Evolutionary conservation across 345 rosid species (phyloP).

Genomic region (Lumnitzera littorea): DNA sequence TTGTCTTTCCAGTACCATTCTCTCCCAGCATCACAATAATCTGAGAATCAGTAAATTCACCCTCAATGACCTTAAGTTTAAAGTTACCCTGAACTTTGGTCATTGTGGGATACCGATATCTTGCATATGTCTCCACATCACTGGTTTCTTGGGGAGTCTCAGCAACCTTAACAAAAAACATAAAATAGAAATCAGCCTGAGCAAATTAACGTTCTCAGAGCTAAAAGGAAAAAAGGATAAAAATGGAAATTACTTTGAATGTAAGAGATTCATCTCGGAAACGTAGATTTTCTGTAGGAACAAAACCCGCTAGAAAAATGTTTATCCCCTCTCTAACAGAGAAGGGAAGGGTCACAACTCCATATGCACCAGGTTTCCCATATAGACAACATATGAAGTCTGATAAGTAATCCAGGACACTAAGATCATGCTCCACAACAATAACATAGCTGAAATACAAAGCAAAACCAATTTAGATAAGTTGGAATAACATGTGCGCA

Average conservation of each 20-base stretch:
- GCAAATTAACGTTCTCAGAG: not conserved
- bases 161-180: slow-evolving; percentile 57
- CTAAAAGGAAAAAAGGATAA: not conserved
- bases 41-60: slow-evolving; percentile 99
- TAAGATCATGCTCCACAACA: slow-evolving; percentile 98
- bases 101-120: slow-evolving; percentile 93
- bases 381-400: slow-evolving; percentile 96
- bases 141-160: slow-evolving; percentile 95
- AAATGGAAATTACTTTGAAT: slow-evolving; percentile 52
- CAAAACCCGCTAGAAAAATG: slow-evolving; percentile 94
- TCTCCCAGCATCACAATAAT: slow-evolving; percentile 97
- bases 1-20: slow-evolving; percentile 98
- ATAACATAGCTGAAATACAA: slow-evolving; percentile 72
- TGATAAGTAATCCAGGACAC: slow-evolving; percentile 92
- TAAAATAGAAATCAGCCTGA: slow-evolving; percentile 5
- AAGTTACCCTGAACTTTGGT: slow-evolving; percentile 81
- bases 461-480: not conserved
- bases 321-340: slow-evolving; percentile 98
- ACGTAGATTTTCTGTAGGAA: slow-evolving; percentile 86
- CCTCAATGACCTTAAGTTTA: slow-evolving; percentile 71
- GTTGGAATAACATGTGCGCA: not conserved
- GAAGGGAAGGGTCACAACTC: slow-evolving; percentile 97
- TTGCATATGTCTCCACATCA: slow-evolving; percentile 87
- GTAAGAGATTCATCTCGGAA: slow-evolving; percentile 92
- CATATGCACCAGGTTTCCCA: slow-evolving; percentile 99